A percentile compares a stretch with the other conserved stretches of the same genome.
Evolutionary conservation across 345 rosid genomes (phyloP).

Genomic region (Kernera saxatilis): DNA sequence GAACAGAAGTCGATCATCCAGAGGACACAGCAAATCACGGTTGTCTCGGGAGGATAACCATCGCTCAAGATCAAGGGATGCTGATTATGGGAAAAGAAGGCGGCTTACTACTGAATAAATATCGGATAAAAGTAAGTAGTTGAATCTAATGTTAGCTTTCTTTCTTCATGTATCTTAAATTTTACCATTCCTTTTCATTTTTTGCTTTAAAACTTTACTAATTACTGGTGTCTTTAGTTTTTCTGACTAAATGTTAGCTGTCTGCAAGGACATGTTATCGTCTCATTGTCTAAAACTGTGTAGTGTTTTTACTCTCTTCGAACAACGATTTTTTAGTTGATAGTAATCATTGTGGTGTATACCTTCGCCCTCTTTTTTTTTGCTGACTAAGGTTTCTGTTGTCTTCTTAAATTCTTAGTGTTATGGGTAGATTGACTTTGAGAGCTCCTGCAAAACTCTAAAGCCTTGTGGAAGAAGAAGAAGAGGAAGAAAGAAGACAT

Average conservation of each 20-base stretch:
- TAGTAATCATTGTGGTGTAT: not conserved
- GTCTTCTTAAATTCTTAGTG: constrained; percentile 4
- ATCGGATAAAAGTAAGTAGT: constrained; percentile 15
- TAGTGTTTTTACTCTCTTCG: not conserved
- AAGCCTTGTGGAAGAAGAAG: constrained; percentile 11
- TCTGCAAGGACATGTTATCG: not conserved
- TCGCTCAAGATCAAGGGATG: constrained; percentile 66
- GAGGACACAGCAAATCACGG: constrained; percentile 58
- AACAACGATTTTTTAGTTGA: not conserved
- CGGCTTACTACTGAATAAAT: constrained; percentile 53
- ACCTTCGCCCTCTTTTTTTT: not conserved
- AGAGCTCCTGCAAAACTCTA: constrained; percentile 14
- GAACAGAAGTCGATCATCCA: constrained; percentile 60
- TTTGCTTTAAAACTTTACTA: not conserved
- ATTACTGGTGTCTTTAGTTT: not conserved
- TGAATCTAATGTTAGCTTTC: not conserved
- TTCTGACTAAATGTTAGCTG: not conserved
- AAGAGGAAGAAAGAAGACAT: constrained; percentile 22
- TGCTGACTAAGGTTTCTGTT: constrained; percentile 20
- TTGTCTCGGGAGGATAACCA: constrained; percentile 58
- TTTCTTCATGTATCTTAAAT: not conserved
- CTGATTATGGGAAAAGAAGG: constrained; percentile 80
- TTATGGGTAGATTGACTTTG: constrained; percentile 23
- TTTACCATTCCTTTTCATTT: not conserved
- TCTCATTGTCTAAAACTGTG: not conserved